Evolutionary conservation across 2,329 filamentous ascomycete species (phyloP).

Genomic region (Cordyceps tenuipes): DNA sequence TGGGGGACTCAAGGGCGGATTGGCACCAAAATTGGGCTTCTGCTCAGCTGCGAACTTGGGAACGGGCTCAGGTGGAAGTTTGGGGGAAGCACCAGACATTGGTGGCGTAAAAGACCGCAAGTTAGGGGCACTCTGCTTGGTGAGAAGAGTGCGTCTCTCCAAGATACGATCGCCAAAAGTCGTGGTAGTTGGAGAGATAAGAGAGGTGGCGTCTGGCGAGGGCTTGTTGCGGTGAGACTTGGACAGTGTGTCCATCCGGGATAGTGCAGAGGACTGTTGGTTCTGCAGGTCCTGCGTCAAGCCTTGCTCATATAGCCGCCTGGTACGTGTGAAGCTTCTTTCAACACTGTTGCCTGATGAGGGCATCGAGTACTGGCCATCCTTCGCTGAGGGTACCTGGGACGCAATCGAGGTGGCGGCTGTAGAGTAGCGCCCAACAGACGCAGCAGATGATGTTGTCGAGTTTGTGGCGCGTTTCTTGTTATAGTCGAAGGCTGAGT

Average conservation of each 20-base stretch:
- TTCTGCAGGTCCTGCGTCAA: constrained; percentile 73
- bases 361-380: constrained; percentile 33
- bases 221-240: constrained; percentile 45
- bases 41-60: constrained; percentile 28
- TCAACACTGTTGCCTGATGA: constrained; percentile 39
- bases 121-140: constrained; percentile 60
- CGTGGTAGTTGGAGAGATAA: constrained; percentile 37
- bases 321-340: constrained; percentile 59
- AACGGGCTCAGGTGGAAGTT: constrained; percentile 29
- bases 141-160: constrained; percentile 37
- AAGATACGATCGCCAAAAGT: constrained; percentile 39
- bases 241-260: constrained; percentile 71
- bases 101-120: constrained; percentile 50
- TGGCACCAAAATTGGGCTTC: constrained; percentile 22
- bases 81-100: constrained; percentile 29
- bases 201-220: constrained; percentile 40
- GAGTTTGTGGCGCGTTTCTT: constrained; percentile 80
- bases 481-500: constrained; percentile 54
- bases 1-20: constrained; percentile 41
- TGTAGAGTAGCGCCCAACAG: constrained; percentile 67
- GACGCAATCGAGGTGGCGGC: constrained; percentile 73
- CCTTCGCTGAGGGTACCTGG: constrained; percentile 49
- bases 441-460: constrained; percentile 63
- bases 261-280: constrained; percentile 67
- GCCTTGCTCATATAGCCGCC: constrained; percentile 75